Base-by-base conservation (phyloP, 441 rosid species). In the Corymbia citriodora region DNA sequence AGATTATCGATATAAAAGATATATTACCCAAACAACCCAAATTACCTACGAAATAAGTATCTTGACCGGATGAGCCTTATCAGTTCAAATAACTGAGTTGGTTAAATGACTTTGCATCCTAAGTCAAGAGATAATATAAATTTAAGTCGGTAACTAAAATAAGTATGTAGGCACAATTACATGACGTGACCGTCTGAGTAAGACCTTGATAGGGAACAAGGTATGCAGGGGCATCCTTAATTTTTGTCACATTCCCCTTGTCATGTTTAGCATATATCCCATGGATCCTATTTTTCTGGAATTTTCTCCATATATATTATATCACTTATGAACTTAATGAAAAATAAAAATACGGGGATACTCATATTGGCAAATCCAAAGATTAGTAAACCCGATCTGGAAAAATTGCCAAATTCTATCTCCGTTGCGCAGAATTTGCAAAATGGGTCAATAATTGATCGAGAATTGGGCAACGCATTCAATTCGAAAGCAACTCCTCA, bases 51-150 rank as follows among this genome's bases (percentile, higher is more conserved):
- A 21, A 25, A n/a, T 15, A 8, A 74, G 2, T 74, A 74, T 40
- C 14, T 21, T 23, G 0, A 1, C 16, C 1, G 3, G 0, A 72
- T 10, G 25, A 36, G 10, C 14, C 8, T 0, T 3, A 1, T 0
- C 0, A 2, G 1, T 19, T 2, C 2, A 4, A 4, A 72, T 72
- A 3, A 72, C 3, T 0, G 0, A 13, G 19, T 72, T 72, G 4
- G 27, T 72, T 36, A 36, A 0, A 19, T 72, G 36, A 33, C 82
- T 72, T 36, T 0, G 0, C 8, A 1, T 36, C 3, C 27, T 40
- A 40, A 19, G 16, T 74, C 7, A 15, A 6, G 5, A 10, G 16
- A 19, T 0, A 21, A 11, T 11, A 19, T 72, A 2, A 5, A 36
- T 72, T 72, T 10, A 1, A 0, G 36, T 36, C 7, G 0, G 48